Evolutionary conservation across 2,329 filamentous ascomycete species (phyloP).

Genomic region (Ophiocordyceps sinensis): DNA sequence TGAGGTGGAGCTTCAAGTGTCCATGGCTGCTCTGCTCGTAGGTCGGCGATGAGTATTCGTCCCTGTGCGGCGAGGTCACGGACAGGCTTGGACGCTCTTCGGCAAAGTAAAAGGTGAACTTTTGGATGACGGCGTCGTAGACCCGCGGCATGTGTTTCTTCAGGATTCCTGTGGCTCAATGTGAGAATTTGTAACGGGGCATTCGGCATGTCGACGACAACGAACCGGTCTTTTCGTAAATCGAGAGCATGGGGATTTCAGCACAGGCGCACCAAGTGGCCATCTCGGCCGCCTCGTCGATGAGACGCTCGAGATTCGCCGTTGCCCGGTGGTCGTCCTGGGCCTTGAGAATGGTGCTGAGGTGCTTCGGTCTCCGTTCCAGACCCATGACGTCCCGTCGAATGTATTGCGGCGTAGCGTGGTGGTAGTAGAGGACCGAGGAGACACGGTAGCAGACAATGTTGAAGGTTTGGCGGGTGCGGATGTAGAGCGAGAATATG

Average conservation of each 20-base stretch:
- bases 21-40: conserved; percentile 17
- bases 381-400: conserved; percentile 69
- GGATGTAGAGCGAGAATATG: conserved; percentile 79
- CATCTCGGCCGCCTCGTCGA: conserved; percentile 85
- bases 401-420: conserved; percentile 87
- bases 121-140: conserved; percentile 64
- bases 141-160: conserved; percentile 82
- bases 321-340: conserved; percentile 54
- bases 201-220: neutral
- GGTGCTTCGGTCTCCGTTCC: conserved; percentile 62
- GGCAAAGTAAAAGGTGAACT: conserved; percentile 80
- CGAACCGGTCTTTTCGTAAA: conserved; percentile 82
- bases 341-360: conserved; percentile 72
- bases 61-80: conserved; percentile 28
- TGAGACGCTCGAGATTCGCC: conserved; percentile 65
- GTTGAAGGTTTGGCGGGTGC: conserved; percentile 66
- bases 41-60: conserved; percentile 16
- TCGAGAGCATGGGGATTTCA: conserved; percentile 71
- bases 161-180: conserved; percentile 48
- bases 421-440: conserved; percentile 83
- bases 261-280: conserved; percentile 86
- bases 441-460: conserved; percentile 63
- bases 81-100: conserved; percentile 56
- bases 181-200: neutral
- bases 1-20: conserved; percentile 52